Evolutionary conservation across 805 yeast genomes (phyloP).

Genomic region (Kuraishia floccosa): DNA sequence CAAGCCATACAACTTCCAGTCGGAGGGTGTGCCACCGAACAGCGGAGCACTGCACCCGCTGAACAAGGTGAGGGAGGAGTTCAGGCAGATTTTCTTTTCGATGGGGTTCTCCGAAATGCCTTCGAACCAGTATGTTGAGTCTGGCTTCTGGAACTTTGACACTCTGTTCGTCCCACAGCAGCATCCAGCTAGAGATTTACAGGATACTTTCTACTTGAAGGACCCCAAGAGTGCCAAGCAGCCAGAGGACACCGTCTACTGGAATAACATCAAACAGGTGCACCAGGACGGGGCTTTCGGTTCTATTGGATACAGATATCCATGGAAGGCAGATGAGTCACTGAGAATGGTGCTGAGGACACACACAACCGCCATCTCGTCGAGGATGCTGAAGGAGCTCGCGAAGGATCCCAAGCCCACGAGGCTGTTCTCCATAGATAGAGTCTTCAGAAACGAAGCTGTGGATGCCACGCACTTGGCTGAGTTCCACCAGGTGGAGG

Average conservation of each 20-base stretch:
- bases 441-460: constrained; percentile 99
- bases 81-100: constrained; percentile 93
- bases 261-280: constrained; percentile 68
- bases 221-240: constrained; percentile 76
- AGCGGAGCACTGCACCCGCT: constrained; percentile 96
- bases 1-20: constrained; percentile 92
- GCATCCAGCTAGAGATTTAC: constrained; percentile 98
- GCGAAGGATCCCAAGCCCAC: constrained; percentile 85
- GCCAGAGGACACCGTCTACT: constrained; percentile 74
- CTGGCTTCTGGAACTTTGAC: constrained; percentile 99
- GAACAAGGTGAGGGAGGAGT: constrained; percentile 94
- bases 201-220: constrained; percentile 94
- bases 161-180: constrained; percentile 96
- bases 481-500: constrained; percentile 98
- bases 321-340: constrained; percentile 91
- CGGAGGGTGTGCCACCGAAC: constrained; percentile 80
- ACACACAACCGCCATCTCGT: constrained; percentile 92
- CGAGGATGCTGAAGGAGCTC: constrained; percentile 75
- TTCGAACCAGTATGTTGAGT: constrained; percentile 93
- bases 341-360: constrained; percentile 90
- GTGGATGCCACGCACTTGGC: constrained; percentile 99
- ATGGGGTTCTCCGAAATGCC: constrained; percentile 99
- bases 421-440: constrained; percentile 89
- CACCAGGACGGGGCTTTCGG: constrained; percentile 89
- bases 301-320: constrained; percentile 96